A percentile compares a stretch with the other conserved stretches of the same genome.
These are phyloP conservation scores for Narthecium ossifragum DNA, from an alignment of 106 monocot genomes.

Conservation along the genomic window DNA sequence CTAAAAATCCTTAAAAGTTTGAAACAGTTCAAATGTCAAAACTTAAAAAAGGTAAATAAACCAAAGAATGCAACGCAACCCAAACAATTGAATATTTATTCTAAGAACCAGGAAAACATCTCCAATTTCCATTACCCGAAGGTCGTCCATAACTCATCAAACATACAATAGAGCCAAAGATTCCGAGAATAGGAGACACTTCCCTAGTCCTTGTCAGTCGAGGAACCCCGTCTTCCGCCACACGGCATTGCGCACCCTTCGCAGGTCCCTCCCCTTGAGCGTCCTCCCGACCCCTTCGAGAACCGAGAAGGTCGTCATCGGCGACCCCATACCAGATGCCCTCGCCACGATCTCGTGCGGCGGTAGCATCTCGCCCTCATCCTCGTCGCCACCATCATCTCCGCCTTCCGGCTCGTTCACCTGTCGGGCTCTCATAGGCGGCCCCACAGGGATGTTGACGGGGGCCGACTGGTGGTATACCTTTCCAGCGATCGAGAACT, in stretches of 20 bases:
- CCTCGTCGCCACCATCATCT: conserved; percentile 10
- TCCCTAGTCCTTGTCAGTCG: conserved; percentile 45
- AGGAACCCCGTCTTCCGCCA: conserved; percentile 68
- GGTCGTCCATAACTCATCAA: too few species aligned
- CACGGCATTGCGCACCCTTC: conserved; percentile 67
- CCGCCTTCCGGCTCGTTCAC: conserved; percentile 9
- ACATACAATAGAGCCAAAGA: neutral
- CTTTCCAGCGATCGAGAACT: conserved; percentile 14
- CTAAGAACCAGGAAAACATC: neutral
- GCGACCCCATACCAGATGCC: conserved; percentile 32
- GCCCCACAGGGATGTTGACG: conserved; percentile 59
- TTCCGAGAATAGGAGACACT: neutral
- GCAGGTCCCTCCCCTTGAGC: conserved; percentile 70
- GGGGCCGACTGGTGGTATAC: conserved; percentile 51
- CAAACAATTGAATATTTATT: neutral
- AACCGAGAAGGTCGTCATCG: conserved; percentile 72
- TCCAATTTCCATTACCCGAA: neutral
- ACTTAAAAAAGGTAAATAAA: too few species aligned
- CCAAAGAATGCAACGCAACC: neutral
- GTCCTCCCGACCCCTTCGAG: conserved; percentile 77
- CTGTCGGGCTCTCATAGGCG: neutral
- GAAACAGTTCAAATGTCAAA: too few species aligned
- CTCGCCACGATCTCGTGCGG: conserved; percentile 84
- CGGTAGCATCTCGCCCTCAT: conserved; percentile 60
- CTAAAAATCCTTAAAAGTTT: too few species aligned